Percentiles rank a stretch among this genome's conserved stretches.
Conservation (phyloP, 495 filamentous ascomycete species). For the Neurospora pannonica region DNA sequence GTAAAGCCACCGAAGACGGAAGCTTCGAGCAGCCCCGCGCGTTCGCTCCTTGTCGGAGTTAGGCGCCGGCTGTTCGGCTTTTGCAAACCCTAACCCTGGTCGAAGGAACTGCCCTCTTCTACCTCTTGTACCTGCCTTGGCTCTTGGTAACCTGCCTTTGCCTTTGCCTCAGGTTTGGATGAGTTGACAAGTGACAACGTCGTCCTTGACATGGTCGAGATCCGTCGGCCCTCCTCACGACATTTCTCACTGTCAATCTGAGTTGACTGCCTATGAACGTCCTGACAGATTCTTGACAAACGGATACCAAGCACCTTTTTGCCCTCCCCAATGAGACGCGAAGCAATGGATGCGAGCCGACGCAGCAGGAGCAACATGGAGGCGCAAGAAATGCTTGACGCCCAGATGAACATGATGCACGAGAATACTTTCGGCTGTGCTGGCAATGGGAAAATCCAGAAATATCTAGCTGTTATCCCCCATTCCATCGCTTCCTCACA, state of each 20-base stretch:
- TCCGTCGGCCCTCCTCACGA: neutral
- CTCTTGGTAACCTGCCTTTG: too few species aligned
- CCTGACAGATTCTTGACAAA: neutral
- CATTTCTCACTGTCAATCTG: neutral
- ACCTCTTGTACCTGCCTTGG: neutral
- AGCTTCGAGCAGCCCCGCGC: conserved; percentile 17
- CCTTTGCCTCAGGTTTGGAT: too few species aligned
- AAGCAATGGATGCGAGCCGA: neutral
- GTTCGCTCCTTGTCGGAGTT: neutral
- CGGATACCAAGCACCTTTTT: neutral
- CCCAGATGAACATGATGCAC: neutral
- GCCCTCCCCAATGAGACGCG: neutral
- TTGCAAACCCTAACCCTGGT: conserved; percentile 11
- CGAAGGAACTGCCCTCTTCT: neutral
- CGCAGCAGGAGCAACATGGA: neutral
- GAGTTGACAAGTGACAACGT: too few species aligned
- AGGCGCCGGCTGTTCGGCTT: neutral
- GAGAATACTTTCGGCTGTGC: neutral
- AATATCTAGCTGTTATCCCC: neutral
- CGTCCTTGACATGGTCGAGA: neutral
- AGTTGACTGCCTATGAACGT: neutral
- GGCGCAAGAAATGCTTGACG: neutral
- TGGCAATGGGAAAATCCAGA: neutral
- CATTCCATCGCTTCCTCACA: too few species aligned
- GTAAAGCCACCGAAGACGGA: conserved; percentile 93